phyloP scores from a whole-genome alignment of 2,329 filamentous ascomycete genomes.

The Fusarium continuum region DNA sequence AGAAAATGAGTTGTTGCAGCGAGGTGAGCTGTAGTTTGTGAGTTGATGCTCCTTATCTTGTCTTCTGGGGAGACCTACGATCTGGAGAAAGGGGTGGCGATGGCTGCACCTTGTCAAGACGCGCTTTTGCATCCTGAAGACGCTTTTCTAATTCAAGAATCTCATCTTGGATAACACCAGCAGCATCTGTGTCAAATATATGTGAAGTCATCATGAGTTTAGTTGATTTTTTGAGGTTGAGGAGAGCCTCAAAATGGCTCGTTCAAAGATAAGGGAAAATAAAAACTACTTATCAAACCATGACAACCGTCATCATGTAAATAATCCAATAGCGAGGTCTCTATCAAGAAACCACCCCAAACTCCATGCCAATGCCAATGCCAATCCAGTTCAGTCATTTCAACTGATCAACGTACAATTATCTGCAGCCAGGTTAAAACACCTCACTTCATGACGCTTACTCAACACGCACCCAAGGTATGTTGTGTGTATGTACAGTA shows the following conservation, averaged over 20 bases:
- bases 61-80: slow-evolving; percentile 22
- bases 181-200: slow-evolving; percentile 29
- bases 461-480: slow-evolving; percentile 13
- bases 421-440: slow-evolving; percentile 25
- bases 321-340: slow-evolving; percentile 35
- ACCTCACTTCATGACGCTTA: slow-evolving; percentile 13
- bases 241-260: slow-evolving; percentile 24
- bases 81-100: slow-evolving; percentile 26
- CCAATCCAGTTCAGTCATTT: slow-evolving; percentile 12
- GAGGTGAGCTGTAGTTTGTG: slow-evolving; percentile 23
- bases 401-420: slow-evolving; percentile 11
- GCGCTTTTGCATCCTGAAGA: slow-evolving; percentile 57
- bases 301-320: slow-evolving; percentile 34
- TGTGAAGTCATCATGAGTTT: slow-evolving; percentile 41
- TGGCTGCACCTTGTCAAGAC: slow-evolving; percentile 49
- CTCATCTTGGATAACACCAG: slow-evolving; percentile 58
- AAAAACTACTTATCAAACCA: slow-evolving; percentile 24
- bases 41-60: slow-evolving; percentile 9
- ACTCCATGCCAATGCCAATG: slow-evolving; percentile 43
- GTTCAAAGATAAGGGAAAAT: slow-evolving; percentile 35
- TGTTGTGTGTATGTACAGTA: slow-evolving; percentile 8
- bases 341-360: slow-evolving; percentile 22
- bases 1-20: slow-evolving; percentile 66
- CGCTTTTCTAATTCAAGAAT: slow-evolving; percentile 66
- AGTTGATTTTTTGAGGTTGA: slow-evolving; percentile 11